phyloP scores from a whole-genome alignment of 441 rosid genomes.

The Hura crepitans region DNA sequence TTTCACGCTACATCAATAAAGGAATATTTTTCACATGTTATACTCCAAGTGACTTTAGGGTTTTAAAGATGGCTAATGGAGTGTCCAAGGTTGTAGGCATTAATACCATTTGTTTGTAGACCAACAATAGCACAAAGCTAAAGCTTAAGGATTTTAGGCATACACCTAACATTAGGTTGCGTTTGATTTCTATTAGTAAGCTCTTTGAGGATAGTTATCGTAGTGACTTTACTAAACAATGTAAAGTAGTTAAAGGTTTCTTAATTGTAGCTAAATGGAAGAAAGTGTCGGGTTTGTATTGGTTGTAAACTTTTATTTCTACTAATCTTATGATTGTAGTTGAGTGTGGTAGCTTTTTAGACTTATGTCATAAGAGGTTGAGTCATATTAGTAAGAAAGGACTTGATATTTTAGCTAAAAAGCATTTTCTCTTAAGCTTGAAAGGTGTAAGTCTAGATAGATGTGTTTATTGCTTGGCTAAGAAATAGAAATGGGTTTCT shows the following conservation, averaged over 20 bases:
- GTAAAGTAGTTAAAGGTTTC: neutral
- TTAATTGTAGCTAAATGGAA: neutral
- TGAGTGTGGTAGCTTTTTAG: neutral
- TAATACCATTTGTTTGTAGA: neutral
- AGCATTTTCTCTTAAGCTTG: neutral
- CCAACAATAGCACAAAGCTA: neutral
- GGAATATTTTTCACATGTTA: neutral
- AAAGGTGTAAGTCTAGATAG: neutral
- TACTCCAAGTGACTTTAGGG: neutral
- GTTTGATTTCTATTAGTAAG: neutral
- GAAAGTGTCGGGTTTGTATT: neutral
- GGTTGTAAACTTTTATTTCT: neutral
- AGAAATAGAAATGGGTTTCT: neutral
- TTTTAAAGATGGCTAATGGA: neutral
- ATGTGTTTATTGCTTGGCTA: neutral
- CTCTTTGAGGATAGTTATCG: neutral
- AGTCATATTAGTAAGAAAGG: neutral
- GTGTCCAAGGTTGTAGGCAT: neutral
- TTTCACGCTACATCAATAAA: no score
- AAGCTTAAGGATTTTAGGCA: neutral
- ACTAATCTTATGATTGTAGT: neutral
- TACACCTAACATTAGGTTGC: neutral
- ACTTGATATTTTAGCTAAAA: neutral
- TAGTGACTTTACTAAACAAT: neutral
- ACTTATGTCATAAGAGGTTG: neutral